phyloP scores from a whole-genome alignment of 176 grass and related monocot genomes.

The Juncus effusus region DNA sequence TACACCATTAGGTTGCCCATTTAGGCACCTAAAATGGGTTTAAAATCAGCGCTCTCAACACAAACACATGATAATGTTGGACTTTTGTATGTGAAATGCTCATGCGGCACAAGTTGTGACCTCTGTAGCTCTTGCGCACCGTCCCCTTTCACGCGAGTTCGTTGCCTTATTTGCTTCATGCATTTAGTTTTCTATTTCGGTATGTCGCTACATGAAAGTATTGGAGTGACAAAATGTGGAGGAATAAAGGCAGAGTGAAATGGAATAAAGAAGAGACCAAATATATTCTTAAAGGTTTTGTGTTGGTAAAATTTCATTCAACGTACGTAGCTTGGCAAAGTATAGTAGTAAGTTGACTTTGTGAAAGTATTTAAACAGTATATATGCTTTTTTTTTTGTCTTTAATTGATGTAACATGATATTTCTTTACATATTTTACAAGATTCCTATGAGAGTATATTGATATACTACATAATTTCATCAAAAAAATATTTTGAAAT shows the following conservation, averaged over 20 bases:
- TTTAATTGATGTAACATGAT: constrained; percentile 26
- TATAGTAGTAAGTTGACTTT: constrained; percentile 20
- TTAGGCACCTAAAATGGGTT: no score
- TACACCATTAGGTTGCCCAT: no score
- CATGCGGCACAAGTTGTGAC: not conserved
- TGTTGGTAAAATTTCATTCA: not conserved
- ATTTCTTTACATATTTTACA: constrained; percentile 1
- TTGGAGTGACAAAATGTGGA: constrained; percentile 21
- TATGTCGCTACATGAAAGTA: not conserved
- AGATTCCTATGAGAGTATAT: not conserved
- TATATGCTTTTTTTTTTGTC: constrained; percentile 21
- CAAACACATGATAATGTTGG: no score
- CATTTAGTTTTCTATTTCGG: no score
- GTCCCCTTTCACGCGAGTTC: no score
- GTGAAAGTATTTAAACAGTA: constrained; percentile 6
- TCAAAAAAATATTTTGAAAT: not conserved
- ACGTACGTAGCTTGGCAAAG: constrained; percentile 14
- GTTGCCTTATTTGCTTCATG: no score
- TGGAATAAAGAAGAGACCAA: constrained; percentile 29
- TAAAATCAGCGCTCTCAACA: no score
- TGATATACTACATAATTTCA: no score
- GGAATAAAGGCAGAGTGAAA: constrained; percentile 23
- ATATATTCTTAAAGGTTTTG: constrained; percentile 5
- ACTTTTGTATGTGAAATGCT: not conserved
- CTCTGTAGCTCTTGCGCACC: no score